Conservation (phyloP, 495 filamentous ascomycete species). For the Penicillium herquei region DNA sequence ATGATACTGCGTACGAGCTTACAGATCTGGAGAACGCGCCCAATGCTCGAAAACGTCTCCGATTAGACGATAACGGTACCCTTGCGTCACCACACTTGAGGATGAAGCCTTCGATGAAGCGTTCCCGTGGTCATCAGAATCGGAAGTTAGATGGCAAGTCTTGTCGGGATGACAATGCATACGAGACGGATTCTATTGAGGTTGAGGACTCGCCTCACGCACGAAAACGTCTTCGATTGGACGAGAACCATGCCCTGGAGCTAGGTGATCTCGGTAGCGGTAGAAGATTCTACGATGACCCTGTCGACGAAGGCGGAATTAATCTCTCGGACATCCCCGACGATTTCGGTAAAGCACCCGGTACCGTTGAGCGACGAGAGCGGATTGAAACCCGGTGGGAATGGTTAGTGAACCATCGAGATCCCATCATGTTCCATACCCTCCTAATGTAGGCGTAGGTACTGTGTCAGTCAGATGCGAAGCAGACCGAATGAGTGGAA, state of each 20-base stretch:
- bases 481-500: no score
- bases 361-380: conserved; percentile 16
- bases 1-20: conserved; percentile 7
- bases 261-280: background rate
- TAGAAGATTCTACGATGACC: conserved; percentile 11
- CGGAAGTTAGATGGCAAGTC: no score
- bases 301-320: conserved; percentile 15
- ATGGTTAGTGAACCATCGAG: conserved; percentile 3
- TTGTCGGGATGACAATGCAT: no score
- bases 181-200: conserved; percentile 10
- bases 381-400: conserved; percentile 17
- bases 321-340: conserved; percentile 18
- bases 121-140: no score
- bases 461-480: no score
- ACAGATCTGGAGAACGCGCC: no score
- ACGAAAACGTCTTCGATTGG: conserved; percentile 10
- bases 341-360: conserved; percentile 19
- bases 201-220: background rate
- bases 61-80: no score
- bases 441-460: no score
- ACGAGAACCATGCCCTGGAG: conserved; percentile 3
- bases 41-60: no score
- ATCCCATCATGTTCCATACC: no score
- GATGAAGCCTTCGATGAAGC: no score
- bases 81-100: no score